A percentile compares a stretch with the other conserved stretches of the same genome.
These are phyloP conservation scores for Phellopilus nigrolimitatus DNA, from an alignment of 1,284 basidiomycete genomes.

Conservation along the genomic window DNA sequence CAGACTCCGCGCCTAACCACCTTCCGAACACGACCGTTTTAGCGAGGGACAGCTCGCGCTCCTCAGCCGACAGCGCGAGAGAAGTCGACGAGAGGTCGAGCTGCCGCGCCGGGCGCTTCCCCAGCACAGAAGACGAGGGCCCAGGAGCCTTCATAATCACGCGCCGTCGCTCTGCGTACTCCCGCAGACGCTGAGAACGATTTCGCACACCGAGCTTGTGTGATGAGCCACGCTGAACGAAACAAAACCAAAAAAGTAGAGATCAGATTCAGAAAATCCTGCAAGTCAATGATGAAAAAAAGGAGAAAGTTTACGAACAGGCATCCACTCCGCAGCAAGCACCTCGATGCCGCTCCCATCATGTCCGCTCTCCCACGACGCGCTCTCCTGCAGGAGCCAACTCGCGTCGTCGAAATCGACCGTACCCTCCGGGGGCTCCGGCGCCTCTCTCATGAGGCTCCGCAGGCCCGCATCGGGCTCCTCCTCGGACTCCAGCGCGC, in stretches of 20 bases:
- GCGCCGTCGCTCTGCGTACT: conserved; percentile 57
- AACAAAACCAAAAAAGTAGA: conserved; percentile 15
- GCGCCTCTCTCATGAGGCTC: conserved; percentile 23
- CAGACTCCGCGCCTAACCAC: conserved; percentile 21
- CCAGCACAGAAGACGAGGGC: conserved; percentile 1
- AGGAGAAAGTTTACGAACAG: conserved; percentile 39
- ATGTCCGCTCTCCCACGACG: conserved; percentile 69
- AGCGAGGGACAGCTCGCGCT: conserved; percentile 32
- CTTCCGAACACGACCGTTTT: conserved; percentile 31
- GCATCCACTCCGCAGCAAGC: conserved; percentile 52
- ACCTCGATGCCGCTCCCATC: conserved; percentile 73
- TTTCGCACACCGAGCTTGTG: conserved; percentile 52
- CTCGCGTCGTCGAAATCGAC: conserved; percentile 59
- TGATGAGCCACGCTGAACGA: conserved; percentile 40
- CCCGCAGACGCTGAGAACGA: conserved; percentile 57
- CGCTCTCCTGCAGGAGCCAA: conserved; percentile 45
- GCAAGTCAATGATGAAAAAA: too few species aligned
- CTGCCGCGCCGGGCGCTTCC: conserved; percentile 3
- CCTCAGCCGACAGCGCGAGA: conserved; percentile 34
- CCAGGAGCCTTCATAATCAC: conserved; percentile 41
- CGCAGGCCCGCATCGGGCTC: conserved; percentile 24
- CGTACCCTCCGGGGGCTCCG: conserved; percentile 33
- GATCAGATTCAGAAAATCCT: too few species aligned
- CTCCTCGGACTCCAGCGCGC: conserved; percentile 20
- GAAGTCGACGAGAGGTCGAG: conserved; percentile 21